Evolutionary conservation across 2,329 filamentous ascomycete genomes (phyloP).

Genomic region (Geoglossum cookeanum): DNA sequence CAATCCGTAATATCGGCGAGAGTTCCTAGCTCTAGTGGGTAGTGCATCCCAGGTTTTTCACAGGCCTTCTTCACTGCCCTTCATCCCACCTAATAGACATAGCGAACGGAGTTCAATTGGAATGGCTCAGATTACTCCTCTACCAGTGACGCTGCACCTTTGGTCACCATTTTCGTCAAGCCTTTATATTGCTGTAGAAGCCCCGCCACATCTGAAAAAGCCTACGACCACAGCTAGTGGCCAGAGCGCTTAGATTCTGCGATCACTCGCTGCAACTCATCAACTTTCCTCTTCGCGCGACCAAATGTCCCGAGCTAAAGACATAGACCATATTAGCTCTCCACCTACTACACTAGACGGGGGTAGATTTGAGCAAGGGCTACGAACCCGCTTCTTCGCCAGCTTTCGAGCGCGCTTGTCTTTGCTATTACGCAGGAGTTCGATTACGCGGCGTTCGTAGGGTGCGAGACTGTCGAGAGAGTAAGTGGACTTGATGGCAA

Average conservation of each 20-base stretch:
- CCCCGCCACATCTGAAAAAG: not conserved
- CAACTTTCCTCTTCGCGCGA: constrained; percentile 98
- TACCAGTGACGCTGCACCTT: not conserved
- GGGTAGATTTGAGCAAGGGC: not conserved
- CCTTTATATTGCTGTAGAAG: not conserved
- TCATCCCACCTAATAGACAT: not conserved
- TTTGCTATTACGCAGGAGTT: constrained; percentile 97
- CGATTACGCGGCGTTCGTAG: constrained; percentile 97
- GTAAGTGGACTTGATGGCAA: not conserved
- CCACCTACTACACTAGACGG: too few species aligned
- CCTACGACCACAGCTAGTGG: constrained; percentile 32
- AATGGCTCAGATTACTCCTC: not conserved
- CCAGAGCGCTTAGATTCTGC: constrained; percentile 74
- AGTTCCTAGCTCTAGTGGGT: not conserved
- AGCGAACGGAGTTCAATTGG: not conserved
- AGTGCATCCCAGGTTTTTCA: not conserved
- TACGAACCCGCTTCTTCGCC: constrained; percentile 90
- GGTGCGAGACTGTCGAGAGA: constrained; percentile 48
- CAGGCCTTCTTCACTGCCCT: not conserved
- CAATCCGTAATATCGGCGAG: too few species aligned
- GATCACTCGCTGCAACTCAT: constrained; percentile 96
- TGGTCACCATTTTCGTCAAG: not conserved
- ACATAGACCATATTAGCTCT: not conserved
- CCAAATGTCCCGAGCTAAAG: constrained; percentile 86
- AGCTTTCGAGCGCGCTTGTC: constrained; percentile 99